phyloP scores from a whole-genome alignment of 345 rosid species.

The Viola odorata region DNA sequence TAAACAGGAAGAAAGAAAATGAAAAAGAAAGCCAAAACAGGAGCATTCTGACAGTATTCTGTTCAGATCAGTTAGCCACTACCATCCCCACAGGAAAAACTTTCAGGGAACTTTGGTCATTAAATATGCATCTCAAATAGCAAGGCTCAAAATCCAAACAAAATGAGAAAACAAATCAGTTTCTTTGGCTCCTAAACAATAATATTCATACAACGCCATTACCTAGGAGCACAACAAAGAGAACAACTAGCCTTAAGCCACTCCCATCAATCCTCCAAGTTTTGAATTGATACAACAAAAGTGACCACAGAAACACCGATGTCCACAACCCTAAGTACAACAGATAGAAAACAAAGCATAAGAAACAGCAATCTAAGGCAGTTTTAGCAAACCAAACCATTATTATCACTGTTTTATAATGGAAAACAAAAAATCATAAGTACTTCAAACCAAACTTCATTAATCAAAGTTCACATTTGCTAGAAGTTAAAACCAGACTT shows the following conservation, averaged over 20 bases:
- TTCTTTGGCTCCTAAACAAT: neutral
- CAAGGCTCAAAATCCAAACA: neutral
- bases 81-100: no score
- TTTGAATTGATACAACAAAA: neutral
- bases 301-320: neutral
- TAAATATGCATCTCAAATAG: no score
- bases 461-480: conserved; percentile 1
- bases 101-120: no score
- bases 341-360: neutral
- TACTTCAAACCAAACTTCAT: no score
- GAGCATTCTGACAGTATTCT: neutral
- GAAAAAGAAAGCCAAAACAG: neutral
- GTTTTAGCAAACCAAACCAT: neutral
- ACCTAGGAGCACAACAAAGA: neutral
- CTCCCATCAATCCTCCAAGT: neutral
- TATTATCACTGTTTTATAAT: neutral
- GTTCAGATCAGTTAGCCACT: no score
- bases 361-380: neutral
- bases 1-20: neutral
- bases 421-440: neutral
- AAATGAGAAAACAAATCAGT: neutral
- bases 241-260: neutral
- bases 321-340: neutral
- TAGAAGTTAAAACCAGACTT: no score
- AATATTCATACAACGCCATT: neutral